These are phyloP conservation scores for Cadophora sp. DNA, from an alignment of 2,329 filamentous ascomycete species.

Conservation along the genomic window DNA sequence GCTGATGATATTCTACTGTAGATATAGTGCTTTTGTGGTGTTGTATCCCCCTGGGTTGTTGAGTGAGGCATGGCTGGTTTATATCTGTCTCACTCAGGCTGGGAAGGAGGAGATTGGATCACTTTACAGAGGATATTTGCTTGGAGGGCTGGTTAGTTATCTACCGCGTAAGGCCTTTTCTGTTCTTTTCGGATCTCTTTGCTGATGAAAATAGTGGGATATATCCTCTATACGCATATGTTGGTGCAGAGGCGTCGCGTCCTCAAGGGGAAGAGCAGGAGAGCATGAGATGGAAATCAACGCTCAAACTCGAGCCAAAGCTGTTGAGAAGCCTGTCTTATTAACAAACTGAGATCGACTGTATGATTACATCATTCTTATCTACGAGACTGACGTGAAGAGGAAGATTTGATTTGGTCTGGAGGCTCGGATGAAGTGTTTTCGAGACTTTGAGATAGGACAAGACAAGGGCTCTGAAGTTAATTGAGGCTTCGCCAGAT, in stretches of 20 bases:
- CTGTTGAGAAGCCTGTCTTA: too few species aligned
- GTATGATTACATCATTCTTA: too few species aligned
- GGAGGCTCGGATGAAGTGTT: too few species aligned
- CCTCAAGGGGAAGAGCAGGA: not conserved
- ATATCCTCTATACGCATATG: constrained; percentile 8
- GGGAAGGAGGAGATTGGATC: not conserved
- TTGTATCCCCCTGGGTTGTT: constrained; percentile 7
- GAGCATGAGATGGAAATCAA: not conserved
- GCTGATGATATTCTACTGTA: not conserved
- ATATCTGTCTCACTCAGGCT: constrained; percentile 2
- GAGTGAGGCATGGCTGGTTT: constrained; percentile 12
- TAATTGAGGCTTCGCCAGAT: too few species aligned
- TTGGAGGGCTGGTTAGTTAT: not conserved
- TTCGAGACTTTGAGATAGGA: too few species aligned
- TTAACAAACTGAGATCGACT: too few species aligned
- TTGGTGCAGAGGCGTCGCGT: not conserved
- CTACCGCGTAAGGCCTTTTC: not conserved
- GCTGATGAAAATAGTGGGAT: not conserved
- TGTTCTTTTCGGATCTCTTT: not conserved
- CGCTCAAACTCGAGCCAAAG: not conserved
- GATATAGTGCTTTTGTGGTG: constrained; percentile 14
- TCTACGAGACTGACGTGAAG: too few species aligned
- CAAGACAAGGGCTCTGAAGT: too few species aligned
- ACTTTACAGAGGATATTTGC: not conserved
- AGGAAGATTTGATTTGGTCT: too few species aligned